phyloP scores from a whole-genome alignment of 257 asterid genomes.

The Fraxinus excelsior region DNA sequence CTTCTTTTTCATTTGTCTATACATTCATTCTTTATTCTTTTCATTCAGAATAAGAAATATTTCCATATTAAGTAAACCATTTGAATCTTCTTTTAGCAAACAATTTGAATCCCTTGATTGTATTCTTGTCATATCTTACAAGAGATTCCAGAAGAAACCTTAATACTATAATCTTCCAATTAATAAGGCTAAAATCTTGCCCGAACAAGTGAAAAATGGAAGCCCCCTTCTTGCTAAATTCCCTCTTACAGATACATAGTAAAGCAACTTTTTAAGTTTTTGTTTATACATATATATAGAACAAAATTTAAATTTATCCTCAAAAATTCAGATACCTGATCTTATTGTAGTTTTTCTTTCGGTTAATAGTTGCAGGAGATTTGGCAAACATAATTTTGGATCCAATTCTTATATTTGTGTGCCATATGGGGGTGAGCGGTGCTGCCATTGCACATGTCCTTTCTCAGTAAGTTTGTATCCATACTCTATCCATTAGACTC shows the following conservation, averaged over 20 bases:
- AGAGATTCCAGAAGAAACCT: not conserved
- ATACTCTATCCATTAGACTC: not conserved
- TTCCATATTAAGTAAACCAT: not conserved
- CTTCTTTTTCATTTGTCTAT: not conserved
- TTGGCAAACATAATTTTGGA: constrained; percentile 72
- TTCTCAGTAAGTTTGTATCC: constrained; percentile 66
- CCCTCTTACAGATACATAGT: not conserved
- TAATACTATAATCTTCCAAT: not conserved
- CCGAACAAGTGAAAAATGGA: not conserved
- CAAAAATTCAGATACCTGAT: not conserved
- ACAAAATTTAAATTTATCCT: not conserved
- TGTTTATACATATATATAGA: not conserved
- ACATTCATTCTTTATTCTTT: not conserved
- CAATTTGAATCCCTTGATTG: not conserved
- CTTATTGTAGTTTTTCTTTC: not conserved
- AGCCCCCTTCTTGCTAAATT: not conserved
- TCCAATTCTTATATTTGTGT: constrained; percentile 78
- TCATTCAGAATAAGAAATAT: not conserved
- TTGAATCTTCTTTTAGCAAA: not conserved
- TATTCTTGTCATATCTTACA: not conserved
- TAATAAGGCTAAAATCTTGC: not conserved
- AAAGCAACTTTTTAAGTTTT: not conserved
- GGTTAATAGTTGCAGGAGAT: constrained; percentile 72
- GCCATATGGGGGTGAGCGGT: constrained; percentile 77
- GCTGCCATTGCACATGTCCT: constrained; percentile 98